Base-by-base conservation (phyloP, 495 filamentous ascomycete species). In the Hypoxylon rickii region DNA sequence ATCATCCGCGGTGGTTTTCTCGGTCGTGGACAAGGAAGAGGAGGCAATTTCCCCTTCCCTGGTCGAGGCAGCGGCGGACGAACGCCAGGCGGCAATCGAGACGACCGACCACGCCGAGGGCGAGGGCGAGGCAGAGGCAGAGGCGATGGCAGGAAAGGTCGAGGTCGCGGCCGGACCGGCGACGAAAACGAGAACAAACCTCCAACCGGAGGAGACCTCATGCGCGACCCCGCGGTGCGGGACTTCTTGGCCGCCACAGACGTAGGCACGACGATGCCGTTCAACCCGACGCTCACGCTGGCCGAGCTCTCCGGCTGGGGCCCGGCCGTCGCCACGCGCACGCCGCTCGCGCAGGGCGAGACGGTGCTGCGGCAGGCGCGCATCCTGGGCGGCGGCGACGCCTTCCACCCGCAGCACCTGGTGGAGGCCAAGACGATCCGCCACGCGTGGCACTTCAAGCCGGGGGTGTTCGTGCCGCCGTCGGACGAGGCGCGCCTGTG, bases 331-430 rank as follows among this genome's bases (percentile, higher is more conserved):
- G 49, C 48, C 26, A 34, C 24, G 13, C 24, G 29, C 17, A 7
- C 51, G 55, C 41, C 42, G 16, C 55, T 61, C 37, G 63, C 29
- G 11, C 52, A 48, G 33, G 46, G 54, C 22, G 55, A 64, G 46
- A 53, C 52, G 11, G 63, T 53, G 16, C 4, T 69, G 3, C 66
- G 66, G 7, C 58, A 66, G 42, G 59, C 63, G 24, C 48, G 58
- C 10, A 39, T 69, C 15, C 60, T 69, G 1, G 66, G 66, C 13
- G 45, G 66, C 33, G 63, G 59, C 0, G 36, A 46, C 33, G 10
- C 38, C 2, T 66, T 46, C 59, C 49, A 66, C 31, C 48, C 51
- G 13, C 5, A 22, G 15, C 17, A 55, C 26, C 39, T 34, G 0
- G 21, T 31, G 10, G 0, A 26, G 7, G n/a, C 29, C 15, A 0